A percentile compares a stretch with the other conserved stretches of the same genome.
These are phyloP conservation scores for Stevia rebaudiana DNA, from an alignment of 140 eudicot species.

Conservation along the genomic window DNA sequence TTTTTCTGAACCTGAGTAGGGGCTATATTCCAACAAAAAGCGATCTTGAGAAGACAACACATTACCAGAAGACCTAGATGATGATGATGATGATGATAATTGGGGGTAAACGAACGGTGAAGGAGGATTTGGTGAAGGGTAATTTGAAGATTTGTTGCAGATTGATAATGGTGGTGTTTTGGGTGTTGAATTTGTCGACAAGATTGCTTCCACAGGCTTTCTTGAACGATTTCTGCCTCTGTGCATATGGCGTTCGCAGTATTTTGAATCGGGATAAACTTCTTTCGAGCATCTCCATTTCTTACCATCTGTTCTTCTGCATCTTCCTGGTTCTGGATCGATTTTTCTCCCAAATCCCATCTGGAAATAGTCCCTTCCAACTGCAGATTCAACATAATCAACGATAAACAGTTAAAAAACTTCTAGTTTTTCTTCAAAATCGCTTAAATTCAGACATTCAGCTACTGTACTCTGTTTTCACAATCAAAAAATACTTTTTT, in stretches of 20 bases:
- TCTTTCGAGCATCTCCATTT: conserved; percentile 96
- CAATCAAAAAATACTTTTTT: background rate
- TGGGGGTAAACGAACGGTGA: conserved; percentile 32
- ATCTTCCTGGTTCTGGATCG: conserved; percentile 98
- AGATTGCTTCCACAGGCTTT: conserved; percentile 90
- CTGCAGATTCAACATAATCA: conserved; percentile 27
- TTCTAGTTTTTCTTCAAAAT: background rate
- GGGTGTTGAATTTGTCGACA: conserved; percentile 15
- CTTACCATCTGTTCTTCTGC: conserved; percentile 95
- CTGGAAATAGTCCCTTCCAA: conserved; percentile 67
- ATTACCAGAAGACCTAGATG: conserved; percentile 36
- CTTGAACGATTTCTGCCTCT: conserved; percentile 99
- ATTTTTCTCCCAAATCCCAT: conserved; percentile 81
- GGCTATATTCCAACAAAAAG: conserved; percentile 53
- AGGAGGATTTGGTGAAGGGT: conserved; percentile 15
- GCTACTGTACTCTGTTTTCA: background rate
- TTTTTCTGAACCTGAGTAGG: conserved; percentile 44
- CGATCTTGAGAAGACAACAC: conserved; percentile 35
- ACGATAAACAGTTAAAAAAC: too few relatives aligned
- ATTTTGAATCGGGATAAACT: conserved; percentile 85
- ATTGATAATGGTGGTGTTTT: conserved; percentile 7
- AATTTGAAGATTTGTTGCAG: background rate
- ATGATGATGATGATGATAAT: conserved; percentile 27
- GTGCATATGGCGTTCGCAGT: conserved; percentile 99
- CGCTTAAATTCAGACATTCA: too few relatives aligned